Conservation (phyloP, 2,329 filamentous ascomycete genomes). For the Colletotrichum sp. region DNA sequence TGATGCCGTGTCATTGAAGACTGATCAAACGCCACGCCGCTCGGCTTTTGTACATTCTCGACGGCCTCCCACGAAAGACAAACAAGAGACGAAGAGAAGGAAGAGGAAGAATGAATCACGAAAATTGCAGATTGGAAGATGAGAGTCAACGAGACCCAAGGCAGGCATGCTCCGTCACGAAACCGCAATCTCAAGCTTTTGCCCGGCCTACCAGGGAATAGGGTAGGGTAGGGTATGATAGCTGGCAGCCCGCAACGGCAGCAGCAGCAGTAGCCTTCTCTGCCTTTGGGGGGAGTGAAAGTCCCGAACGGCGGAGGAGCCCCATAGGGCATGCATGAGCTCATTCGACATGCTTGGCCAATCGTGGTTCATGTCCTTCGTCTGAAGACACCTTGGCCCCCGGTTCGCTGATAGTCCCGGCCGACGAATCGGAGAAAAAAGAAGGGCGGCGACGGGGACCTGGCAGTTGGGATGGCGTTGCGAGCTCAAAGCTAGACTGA, state of each 20-base stretch:
- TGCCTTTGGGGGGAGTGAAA: neutral
- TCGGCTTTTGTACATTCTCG: constrained; percentile 20
- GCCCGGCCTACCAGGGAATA: neutral
- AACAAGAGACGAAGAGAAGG: neutral
- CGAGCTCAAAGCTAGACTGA: constrained; percentile 17
- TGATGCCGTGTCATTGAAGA: neutral
- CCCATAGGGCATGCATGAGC: constrained; percentile 22
- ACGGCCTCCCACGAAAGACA: constrained; percentile 3
- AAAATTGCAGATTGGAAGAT: neutral
- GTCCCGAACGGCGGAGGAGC: neutral
- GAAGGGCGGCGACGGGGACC: neutral
- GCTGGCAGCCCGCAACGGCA: neutral
- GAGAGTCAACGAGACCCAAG: neutral
- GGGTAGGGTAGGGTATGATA: neutral
- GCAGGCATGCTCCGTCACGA: constrained; percentile 9
- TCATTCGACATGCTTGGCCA: neutral
- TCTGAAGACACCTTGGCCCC: neutral
- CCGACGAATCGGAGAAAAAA: constrained; percentile 18
- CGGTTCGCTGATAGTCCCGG: neutral
- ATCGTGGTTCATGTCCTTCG: neutral
- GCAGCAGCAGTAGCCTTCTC: neutral
- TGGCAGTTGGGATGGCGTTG: constrained; percentile 14
- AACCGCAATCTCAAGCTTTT: neutral
- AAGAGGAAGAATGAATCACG: neutral
- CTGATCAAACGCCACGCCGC: neutral